Conservation (phyloP, 2,329 filamentous ascomycete species). For the Colletotrichum lupini region DNA sequence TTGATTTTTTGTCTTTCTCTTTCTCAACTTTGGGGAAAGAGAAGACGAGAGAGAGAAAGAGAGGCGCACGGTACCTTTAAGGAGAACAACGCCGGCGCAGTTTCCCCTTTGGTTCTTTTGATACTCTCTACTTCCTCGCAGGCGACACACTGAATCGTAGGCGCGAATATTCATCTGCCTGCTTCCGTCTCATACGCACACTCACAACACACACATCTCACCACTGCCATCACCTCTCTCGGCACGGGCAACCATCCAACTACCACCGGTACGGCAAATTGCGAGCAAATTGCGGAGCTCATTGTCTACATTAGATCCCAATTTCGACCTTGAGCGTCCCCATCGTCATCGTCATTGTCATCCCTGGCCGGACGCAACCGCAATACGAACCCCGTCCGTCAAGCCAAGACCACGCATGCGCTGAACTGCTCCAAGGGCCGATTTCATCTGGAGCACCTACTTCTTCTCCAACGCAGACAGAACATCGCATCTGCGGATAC, state of each 20-base stretch:
- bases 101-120: background rate
- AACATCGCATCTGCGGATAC: too few species aligned
- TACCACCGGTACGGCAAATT: background rate
- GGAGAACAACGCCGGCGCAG: conserved; percentile 1
- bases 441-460: background rate
- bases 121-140: conserved; percentile 1
- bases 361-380: conserved; percentile 1
- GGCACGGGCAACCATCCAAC: background rate
- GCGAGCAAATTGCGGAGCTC: background rate
- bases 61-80: background rate
- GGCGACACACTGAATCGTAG: background rate
- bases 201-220: background rate
- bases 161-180: background rate
- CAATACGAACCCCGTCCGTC: background rate
- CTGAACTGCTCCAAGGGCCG: background rate
- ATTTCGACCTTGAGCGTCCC: too few species aligned
- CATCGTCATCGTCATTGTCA: background rate
- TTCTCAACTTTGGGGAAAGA: background rate
- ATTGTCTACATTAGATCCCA: too few species aligned
- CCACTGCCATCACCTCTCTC: background rate
- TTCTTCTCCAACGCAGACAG: background rate
- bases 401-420: conserved; percentile 1
- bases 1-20: background rate
- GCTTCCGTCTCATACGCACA: background rate
- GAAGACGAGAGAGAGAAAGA: background rate